phyloP scores from a whole-genome alignment of 2,329 filamentous ascomycete species.

The Aphanocladium album region DNA sequence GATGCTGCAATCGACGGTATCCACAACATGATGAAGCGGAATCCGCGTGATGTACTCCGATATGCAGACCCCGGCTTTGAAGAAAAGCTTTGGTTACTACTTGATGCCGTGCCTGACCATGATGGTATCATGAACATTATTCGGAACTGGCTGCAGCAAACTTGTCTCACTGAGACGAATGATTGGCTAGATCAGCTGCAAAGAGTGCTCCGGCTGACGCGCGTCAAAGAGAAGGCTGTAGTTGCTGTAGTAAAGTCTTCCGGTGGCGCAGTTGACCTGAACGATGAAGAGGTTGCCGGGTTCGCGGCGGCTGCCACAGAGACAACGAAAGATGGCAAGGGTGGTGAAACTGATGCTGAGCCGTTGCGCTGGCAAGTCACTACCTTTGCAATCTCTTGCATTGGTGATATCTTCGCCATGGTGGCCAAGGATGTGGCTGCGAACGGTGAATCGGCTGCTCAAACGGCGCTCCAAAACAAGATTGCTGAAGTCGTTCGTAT shows the following conservation, averaged over 20 bases:
- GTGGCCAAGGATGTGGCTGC: constrained; percentile 74
- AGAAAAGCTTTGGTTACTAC: constrained; percentile 83
- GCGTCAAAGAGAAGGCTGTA: constrained; percentile 58
- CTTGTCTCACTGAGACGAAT: constrained; percentile 70
- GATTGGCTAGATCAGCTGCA: constrained; percentile 90
- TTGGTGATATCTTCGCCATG: constrained; percentile 75
- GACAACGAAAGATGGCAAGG: constrained; percentile 49
- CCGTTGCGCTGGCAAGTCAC: constrained; percentile 92
- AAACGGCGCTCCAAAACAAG: constrained; percentile 71
- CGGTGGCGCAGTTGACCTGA: constrained; percentile 66
- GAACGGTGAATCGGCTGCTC: constrained; percentile 72
- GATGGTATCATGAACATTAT: constrained; percentile 82
- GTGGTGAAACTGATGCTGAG: constrained; percentile 64
- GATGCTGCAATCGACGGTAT: constrained; percentile 82
- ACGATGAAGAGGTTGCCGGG: constrained; percentile 94
- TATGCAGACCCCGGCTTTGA: constrained; percentile 76
- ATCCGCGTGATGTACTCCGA: constrained; percentile 75
- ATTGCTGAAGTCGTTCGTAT: constrained; percentile 93
- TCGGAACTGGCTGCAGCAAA: constrained; percentile 89
- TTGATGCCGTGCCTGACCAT: constrained; percentile 73
- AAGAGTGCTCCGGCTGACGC: constrained; percentile 80
- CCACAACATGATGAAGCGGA: constrained; percentile 91
- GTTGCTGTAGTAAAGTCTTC: constrained; percentile 39
- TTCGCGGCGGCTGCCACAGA: constrained; percentile 73
- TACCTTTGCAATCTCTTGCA: constrained; percentile 85